Evolutionary conservation across 371 early-diverging fungal genomes (phyloP).

Genomic region (Rhizopus stolonifer): DNA sequence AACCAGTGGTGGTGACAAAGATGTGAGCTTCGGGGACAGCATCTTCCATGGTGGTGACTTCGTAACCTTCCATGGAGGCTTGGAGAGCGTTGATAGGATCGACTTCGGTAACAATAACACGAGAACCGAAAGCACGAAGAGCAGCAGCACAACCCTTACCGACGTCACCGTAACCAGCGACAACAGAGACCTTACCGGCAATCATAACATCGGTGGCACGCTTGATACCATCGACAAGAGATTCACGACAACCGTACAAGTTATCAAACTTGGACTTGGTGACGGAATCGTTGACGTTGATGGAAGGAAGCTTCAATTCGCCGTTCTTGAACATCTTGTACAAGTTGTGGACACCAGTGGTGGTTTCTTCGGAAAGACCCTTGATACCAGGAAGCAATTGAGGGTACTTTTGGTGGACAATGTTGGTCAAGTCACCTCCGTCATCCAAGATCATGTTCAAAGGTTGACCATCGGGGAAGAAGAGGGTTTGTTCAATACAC

Average conservation of each 20-base stretch:
- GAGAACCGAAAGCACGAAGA: constrained; percentile 97
- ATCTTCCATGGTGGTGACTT: constrained; percentile 98
- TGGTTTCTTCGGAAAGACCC: constrained; percentile 99
- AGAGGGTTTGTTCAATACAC: constrained; percentile 97
- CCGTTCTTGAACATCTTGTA: constrained; percentile 97
- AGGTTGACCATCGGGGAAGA: constrained; percentile 93
- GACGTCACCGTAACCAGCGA: constrained; percentile 99
- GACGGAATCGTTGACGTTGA: constrained; percentile 99
- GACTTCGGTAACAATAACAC: constrained; percentile 96
- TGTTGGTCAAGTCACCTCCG: constrained; percentile 97
- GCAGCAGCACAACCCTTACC: constrained; percentile 99
- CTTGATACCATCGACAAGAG: constrained; percentile 99
- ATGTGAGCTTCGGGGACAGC: constrained; percentile 92
- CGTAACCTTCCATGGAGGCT: constrained; percentile 99
- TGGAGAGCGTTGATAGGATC: constrained; percentile 99
- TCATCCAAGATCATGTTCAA: constrained; percentile 99
- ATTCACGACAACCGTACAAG: constrained; percentile 99
- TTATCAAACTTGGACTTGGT: constrained; percentile 99
- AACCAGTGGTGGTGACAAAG: constrained; percentile 99
- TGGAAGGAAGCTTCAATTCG: constrained; percentile 95
- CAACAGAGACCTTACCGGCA: constrained; percentile 98
- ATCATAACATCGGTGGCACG: constrained; percentile 99
- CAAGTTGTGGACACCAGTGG: constrained; percentile 99
- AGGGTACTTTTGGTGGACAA: constrained; percentile 97
- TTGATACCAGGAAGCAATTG: constrained; percentile 75